Evolutionary conservation across 2,329 filamentous ascomycete genomes (phyloP).

Genomic region (Hypoxylon sp.): DNA sequence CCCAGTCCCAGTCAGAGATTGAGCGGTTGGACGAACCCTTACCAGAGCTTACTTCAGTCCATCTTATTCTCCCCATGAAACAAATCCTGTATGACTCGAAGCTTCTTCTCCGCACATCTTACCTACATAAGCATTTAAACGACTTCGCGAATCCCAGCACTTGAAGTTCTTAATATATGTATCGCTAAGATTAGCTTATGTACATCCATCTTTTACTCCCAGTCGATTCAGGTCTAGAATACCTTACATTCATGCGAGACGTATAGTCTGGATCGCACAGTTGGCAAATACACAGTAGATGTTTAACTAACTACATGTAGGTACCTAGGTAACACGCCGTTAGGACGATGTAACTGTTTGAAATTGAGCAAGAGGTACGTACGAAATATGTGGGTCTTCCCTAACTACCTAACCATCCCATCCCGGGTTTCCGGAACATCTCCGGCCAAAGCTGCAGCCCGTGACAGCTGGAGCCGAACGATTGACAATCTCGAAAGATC

Average conservation of each 20-base stretch:
- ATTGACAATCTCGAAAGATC: constrained; percentile 19
- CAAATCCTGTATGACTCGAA: not conserved
- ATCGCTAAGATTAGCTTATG: not conserved
- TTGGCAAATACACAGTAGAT: not conserved
- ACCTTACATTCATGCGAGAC: not conserved
- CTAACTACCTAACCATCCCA: no score
- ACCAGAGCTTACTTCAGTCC: not conserved
- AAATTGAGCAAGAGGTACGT: not conserved
- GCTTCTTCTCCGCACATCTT: not conserved
- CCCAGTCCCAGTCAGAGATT: not conserved
- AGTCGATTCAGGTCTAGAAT: not conserved
- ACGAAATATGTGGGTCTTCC: not conserved
- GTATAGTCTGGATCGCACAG: not conserved
- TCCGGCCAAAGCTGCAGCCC: constrained; percentile 27
- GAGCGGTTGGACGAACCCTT: not conserved
- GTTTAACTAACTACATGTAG: no score
- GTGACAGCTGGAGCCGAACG: constrained; percentile 17
- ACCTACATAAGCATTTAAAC: not conserved
- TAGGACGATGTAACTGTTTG: not conserved
- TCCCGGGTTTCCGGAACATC: constrained; percentile 26
- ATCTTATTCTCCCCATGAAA: not conserved
- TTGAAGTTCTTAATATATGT: not conserved
- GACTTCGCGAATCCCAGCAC: not conserved
- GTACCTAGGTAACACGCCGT: not conserved
- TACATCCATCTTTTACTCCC: not conserved